Conservation (phyloP, 2,329 filamentous ascomycete genomes). For the Alternaria gansuensis region DNA sequence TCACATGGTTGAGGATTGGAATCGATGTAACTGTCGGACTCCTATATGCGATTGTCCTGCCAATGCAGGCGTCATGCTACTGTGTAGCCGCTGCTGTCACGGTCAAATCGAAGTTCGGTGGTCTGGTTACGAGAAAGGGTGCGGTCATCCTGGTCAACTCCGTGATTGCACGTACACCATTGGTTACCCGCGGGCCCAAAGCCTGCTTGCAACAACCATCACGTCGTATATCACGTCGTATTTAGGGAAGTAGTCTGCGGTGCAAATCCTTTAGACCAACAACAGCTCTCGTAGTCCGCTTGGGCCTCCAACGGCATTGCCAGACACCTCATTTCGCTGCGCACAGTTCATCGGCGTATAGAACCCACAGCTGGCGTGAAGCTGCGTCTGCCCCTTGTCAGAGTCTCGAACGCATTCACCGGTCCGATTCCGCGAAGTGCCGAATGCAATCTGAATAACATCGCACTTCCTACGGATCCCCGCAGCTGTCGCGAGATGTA, state of each 20-base stretch:
- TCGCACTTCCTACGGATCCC: constrained; percentile 20
- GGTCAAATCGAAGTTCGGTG: neutral
- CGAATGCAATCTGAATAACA: constrained; percentile 5
- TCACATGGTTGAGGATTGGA: neutral
- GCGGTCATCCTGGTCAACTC: constrained; percentile 8
- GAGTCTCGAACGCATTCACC: constrained; percentile 3
- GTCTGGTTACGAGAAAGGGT: neutral
- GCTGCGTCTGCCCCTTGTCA: constrained; percentile 2
- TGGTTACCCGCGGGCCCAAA: constrained; percentile 1
- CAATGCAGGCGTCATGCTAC: neutral
- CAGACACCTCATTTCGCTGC: neutral
- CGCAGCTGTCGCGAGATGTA: constrained; percentile 11
- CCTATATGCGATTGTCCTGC: neutral
- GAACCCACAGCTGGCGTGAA: neutral
- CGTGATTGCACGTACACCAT: neutral
- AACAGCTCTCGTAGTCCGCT: neutral
- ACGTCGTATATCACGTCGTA: constrained; percentile 5
- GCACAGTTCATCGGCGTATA: neutral
- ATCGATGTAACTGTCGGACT: neutral
- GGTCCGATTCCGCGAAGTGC: constrained; percentile 10
- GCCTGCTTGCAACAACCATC: constrained; percentile 4
- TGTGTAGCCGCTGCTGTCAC: neutral
- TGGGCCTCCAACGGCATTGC: constrained; percentile 1
- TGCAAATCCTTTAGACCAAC: neutral
- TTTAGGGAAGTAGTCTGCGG: neutral